phyloP scores from a whole-genome alignment of 2,329 filamentous ascomycete genomes.

The Colletotrichum incanum region DNA sequence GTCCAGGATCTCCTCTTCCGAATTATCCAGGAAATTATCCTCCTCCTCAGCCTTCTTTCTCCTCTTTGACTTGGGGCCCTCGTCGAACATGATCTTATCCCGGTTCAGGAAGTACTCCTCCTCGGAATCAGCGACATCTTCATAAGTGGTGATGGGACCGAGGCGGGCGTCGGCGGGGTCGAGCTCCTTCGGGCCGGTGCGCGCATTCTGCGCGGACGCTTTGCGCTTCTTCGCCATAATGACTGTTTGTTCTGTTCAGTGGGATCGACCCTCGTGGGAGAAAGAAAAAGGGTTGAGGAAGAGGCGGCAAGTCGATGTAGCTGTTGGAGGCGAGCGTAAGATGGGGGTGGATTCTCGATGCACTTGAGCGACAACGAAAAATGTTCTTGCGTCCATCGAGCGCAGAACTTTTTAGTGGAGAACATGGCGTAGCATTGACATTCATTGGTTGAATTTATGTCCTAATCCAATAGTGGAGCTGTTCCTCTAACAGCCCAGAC shows the following conservation, averaged over 20 bases:
- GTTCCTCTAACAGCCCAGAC: not conserved
- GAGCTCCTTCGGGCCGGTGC: slow-evolving; percentile 69
- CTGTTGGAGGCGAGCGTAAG: slow-evolving; percentile 6
- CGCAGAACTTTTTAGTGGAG: slow-evolving; percentile 45
- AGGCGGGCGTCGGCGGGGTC: slow-evolving; percentile 74
- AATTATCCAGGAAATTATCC: slow-evolving; percentile 70
- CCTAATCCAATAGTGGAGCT: slow-evolving; percentile 19
- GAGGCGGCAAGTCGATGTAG: slow-evolving; percentile 10
- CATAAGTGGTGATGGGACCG: slow-evolving; percentile 73
- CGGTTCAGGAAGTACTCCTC: slow-evolving; percentile 92
- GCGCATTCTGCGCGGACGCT: slow-evolving; percentile 65
- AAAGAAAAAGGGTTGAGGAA: slow-evolving; percentile 1
- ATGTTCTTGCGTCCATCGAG: slow-evolving; percentile 33
- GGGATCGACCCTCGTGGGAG: not conserved
- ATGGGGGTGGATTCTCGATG: slow-evolving; percentile 15
- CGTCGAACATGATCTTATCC: slow-evolving; percentile 89
- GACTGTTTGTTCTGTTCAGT: not conserved
- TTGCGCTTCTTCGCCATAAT: slow-evolving; percentile 81
- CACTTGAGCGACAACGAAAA: slow-evolving; percentile 26
- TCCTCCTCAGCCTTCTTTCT: slow-evolving; percentile 80
- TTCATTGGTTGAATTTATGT: slow-evolving; percentile 17
- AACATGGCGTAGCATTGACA: not conserved
- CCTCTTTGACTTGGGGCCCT: slow-evolving; percentile 84
- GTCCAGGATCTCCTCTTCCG: slow-evolving; percentile 74
- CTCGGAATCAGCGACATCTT: slow-evolving; percentile 93